Conservation (phyloP, 2,329 filamentous ascomycete genomes). For the Beauveria sp. region DNA sequence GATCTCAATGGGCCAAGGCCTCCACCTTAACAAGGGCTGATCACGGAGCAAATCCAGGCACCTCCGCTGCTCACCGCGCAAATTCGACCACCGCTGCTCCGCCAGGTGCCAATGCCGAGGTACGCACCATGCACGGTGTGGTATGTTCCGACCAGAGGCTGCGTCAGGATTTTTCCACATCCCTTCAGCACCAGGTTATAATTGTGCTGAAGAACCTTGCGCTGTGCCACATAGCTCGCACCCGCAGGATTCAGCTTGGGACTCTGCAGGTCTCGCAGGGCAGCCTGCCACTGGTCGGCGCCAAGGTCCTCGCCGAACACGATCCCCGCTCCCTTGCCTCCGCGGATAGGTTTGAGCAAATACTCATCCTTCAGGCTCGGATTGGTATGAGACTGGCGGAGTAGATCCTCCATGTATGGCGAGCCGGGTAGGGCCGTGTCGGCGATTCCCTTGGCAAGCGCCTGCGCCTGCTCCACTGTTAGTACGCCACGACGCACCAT, state of each 20-base stretch:
- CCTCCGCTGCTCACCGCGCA: background rate
- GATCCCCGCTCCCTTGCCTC: conserved; percentile 33
- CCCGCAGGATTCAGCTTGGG: background rate
- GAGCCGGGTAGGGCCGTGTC: conserved; percentile 29
- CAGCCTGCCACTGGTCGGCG: background rate
- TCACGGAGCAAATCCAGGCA: conserved; percentile 3
- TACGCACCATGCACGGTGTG: background rate
- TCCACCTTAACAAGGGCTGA: background rate
- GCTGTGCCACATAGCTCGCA: background rate
- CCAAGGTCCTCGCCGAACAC: conserved; percentile 29
- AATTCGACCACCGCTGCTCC: background rate
- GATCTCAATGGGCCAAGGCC: background rate
- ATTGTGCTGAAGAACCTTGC: background rate
- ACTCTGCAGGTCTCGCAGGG: background rate
- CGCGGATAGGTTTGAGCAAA: conserved; percentile 30
- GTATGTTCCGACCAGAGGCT: background rate
- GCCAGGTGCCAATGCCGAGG: conserved; percentile 2
- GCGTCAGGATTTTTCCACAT: background rate
- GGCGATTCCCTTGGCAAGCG: conserved; percentile 22
- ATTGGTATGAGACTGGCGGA: conserved; percentile 3
- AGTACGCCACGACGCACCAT: conserved; percentile 22
- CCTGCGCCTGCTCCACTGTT: conserved; percentile 20
- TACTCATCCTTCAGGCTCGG: conserved; percentile 20
- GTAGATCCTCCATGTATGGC: conserved; percentile 17
- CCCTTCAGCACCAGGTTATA: background rate